Conservation (phyloP, 164 flowering plant genomes). For the Chimonanthus praecox region DNA sequence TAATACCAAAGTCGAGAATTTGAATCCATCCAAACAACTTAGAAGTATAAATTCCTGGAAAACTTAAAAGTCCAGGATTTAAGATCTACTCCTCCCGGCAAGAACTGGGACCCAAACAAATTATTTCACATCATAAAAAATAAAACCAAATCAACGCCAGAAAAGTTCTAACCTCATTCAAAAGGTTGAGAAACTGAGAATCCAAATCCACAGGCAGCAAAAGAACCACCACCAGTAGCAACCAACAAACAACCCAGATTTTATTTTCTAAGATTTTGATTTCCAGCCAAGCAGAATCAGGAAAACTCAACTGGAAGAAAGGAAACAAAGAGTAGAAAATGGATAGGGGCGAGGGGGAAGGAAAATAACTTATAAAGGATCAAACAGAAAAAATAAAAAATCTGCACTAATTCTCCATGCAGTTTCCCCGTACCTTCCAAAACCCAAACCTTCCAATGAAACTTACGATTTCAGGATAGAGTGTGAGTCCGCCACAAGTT, state of each 20-base stretch:
- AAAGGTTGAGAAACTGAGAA: neutral
- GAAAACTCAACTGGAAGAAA: neutral
- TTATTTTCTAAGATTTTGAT: neutral
- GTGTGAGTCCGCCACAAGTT: neutral
- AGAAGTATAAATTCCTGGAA: too few relatives aligned
- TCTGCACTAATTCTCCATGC: too few relatives aligned
- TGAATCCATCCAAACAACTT: too few relatives aligned
- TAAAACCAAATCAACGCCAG: neutral
- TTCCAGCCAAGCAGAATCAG: neutral
- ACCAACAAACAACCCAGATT: neutral
- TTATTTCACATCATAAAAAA: conserved; percentile 2
- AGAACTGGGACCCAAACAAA: neutral
- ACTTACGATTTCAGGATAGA: too few relatives aligned
- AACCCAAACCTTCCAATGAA: neutral
- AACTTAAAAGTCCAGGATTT: too few relatives aligned
- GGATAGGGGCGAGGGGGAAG: neutral
- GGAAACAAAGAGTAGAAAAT: neutral
- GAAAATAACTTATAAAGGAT: neutral
- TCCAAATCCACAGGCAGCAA: neutral
- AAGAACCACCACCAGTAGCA: neutral
- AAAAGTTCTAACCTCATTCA: conserved; percentile 10
- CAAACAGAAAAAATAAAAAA: neutral
- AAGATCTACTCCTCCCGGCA: too few relatives aligned
- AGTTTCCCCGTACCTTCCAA: neutral
- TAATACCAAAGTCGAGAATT: too few relatives aligned